phyloP scores from a whole-genome alignment of 2,329 filamentous ascomycete species.

The Cladosporium sp. region DNA sequence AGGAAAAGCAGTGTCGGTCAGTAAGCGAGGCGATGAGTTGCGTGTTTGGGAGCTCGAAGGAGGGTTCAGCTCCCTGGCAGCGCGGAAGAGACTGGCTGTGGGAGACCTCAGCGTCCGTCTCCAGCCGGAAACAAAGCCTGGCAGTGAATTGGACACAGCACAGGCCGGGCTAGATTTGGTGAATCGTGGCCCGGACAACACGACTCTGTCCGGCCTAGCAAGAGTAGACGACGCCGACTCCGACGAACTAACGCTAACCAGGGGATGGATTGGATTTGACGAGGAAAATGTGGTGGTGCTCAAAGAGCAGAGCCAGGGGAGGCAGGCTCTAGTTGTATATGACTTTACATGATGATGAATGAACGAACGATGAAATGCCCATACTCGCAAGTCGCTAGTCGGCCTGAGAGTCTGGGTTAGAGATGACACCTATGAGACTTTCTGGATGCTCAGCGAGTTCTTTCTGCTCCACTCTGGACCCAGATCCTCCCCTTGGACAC shows the following conservation, averaged over 20 bases:
- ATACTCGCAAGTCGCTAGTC: too few species aligned
- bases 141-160: background rate
- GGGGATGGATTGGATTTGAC: slow-evolving; percentile 76
- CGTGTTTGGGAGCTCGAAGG: slow-evolving; percentile 88
- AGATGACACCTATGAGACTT: background rate
- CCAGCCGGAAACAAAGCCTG: slow-evolving; percentile 19
- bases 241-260: slow-evolving; percentile 35
- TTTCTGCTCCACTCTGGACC: too few species aligned
- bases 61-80: slow-evolving; percentile 45
- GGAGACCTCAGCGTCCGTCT: slow-evolving; percentile 51
- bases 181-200: background rate
- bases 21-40: slow-evolving; percentile 59
- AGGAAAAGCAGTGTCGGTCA: slow-evolving; percentile 87
- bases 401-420: background rate
- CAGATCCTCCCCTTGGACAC: too few species aligned
- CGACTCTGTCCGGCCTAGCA: too few species aligned
- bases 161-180: slow-evolving; percentile 18
- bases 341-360: slow-evolving; percentile 62
- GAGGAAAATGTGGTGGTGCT: slow-evolving; percentile 87
- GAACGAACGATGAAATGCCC: slow-evolving; percentile 1
- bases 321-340: slow-evolving; percentile 73
- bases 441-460: background rate
- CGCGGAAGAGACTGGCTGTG: slow-evolving; percentile 36
- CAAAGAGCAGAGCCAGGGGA: slow-evolving; percentile 61
- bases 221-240: background rate